Evolutionary conservation across 2,329 filamentous ascomycete genomes (phyloP).

Genomic region (Zymoseptoria crescenta): DNA sequence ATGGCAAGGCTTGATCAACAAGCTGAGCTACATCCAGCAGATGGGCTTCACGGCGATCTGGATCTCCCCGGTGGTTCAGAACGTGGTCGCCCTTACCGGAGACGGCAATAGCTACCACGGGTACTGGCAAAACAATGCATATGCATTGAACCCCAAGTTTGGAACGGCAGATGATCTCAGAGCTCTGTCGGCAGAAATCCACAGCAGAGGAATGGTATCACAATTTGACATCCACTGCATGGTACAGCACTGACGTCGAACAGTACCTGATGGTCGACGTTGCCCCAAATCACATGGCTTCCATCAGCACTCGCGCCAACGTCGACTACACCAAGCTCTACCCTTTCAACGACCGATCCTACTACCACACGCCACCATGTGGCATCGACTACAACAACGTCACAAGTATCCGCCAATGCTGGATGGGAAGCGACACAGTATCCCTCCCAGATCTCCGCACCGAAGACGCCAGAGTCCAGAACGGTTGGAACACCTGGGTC

Average conservation of each 20-base stretch:
- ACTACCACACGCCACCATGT: slow-evolving; percentile 48
- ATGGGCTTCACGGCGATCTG: slow-evolving; percentile 42
- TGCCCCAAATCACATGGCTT: slow-evolving; percentile 40
- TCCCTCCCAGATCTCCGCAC: slow-evolving; percentile 56
- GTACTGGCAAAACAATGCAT: slow-evolving; percentile 40
- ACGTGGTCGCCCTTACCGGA: slow-evolving; percentile 29
- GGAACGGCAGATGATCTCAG: slow-evolving; percentile 39
- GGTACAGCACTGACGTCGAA: neutral
- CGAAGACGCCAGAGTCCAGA: slow-evolving; percentile 40
- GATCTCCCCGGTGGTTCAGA: slow-evolving; percentile 36
- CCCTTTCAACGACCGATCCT: slow-evolving; percentile 36
- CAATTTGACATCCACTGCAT: neutral
- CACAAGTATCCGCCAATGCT: slow-evolving; percentile 37
- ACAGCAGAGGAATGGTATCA: slow-evolving; percentile 37
- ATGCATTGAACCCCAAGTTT: slow-evolving; percentile 40
- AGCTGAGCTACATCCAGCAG: slow-evolving; percentile 42
- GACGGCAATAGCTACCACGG: slow-evolving; percentile 41
- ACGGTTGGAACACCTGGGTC: slow-evolving; percentile 51
- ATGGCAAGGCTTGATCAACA: slow-evolving; percentile 38
- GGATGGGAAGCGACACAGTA: slow-evolving; percentile 45
- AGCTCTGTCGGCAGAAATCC: slow-evolving; percentile 37
- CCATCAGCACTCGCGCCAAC: slow-evolving; percentile 19
- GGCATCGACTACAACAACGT: slow-evolving; percentile 46
- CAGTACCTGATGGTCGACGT: slow-evolving; percentile 41
- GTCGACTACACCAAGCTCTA: slow-evolving; percentile 30